Evolutionary conservation across 306 rosid genomes (phyloP), one percentile per base, ranked within the genome.

Genomic region (Acacia confusa): DNA sequence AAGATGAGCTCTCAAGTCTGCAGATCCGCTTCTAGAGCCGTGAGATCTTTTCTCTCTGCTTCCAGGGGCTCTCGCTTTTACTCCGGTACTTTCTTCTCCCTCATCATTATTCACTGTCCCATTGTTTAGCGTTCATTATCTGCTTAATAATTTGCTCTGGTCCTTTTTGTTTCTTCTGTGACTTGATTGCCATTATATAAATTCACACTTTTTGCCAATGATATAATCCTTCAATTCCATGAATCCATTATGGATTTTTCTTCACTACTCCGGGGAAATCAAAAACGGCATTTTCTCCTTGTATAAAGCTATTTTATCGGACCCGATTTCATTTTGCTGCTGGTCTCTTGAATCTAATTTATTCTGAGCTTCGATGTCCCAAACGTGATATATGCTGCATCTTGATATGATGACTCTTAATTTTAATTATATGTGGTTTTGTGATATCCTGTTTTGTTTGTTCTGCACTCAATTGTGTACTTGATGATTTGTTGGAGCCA

Each of bases 11-110:
- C 94, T 58, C 91, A 85, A 76, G 82, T 90, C 80, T 81, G 76
- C 91, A 85, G 92, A 90, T 91, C 94, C 12, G 92, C 91, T 79
- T 90, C 97, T 44, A 85, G 86, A 84, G 92, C 92, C 76, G 90
- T 91, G 7, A 93, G 93, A 90, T 91, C 93, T 47, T 82, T 93
- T 87, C 85, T 90, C 87, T 80, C 90, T 64, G 89, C 97, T 85
- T 85, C 97, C 22, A 89, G 76, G 72, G 52, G 55, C 84, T 87
- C 97, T 78, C 95, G 94, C 24, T 88, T 87, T 32, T 85, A 82
- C 87, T 88, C 93, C n/a, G 89, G 95, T 89, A 76, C 28, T 55
- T 36, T 53, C 7, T 69, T 69, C 19, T 69, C 83, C 43, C 7
- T 43, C 28, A 12, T 50, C 30, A 24, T 47, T 7, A 19, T 28